Evolutionary conservation across 2,329 filamentous ascomycete genomes (phyloP).

Genomic region (Cadophora luteo-olivacea): DNA sequence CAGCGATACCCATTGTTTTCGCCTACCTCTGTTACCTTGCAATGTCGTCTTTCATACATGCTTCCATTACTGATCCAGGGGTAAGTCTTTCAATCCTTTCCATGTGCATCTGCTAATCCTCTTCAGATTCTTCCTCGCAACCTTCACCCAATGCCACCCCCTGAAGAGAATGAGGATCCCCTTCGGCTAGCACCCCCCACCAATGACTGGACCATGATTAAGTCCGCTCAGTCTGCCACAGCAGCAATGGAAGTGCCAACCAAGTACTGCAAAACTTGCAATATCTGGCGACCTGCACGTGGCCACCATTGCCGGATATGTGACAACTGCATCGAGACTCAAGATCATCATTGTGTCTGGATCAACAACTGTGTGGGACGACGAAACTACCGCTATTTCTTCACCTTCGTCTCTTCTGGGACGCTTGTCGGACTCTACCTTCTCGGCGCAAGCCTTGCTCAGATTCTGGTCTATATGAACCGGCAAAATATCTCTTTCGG

Average conservation of each 20-base stretch:
- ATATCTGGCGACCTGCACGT: constrained; percentile 94
- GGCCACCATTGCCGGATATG: constrained; percentile 96
- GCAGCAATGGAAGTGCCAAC: constrained; percentile 97
- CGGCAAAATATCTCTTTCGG: constrained; percentile 71
- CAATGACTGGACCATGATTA: constrained; percentile 93
- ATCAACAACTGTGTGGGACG: constrained; percentile 97
- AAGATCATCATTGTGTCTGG: constrained; percentile 99
- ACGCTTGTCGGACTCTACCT: constrained; percentile 80
- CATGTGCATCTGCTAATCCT: constrained; percentile 26
- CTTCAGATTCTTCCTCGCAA: constrained; percentile 92
- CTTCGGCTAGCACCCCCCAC: constrained; percentile 82
- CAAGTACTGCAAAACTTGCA: constrained; percentile 98
- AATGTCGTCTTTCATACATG: constrained; percentile 92
- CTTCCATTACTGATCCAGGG: constrained; percentile 89
- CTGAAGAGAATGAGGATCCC: constrained; percentile 78
- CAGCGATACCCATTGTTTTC: constrained; percentile 87
- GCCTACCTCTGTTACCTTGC: constrained; percentile 91
- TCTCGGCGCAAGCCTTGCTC: constrained; percentile 77
- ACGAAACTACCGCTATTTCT: constrained; percentile 98
- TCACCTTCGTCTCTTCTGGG: constrained; percentile 84
- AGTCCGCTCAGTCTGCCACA: constrained; percentile 73
- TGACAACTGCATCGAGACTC: constrained; percentile 96
- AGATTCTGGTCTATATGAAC: constrained; percentile 75
- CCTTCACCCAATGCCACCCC: constrained; percentile 83
- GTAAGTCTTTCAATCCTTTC: constrained; percentile 62